phyloP scores from a whole-genome alignment of 129 eudicot species.

The Calendula officinalis region DNA sequence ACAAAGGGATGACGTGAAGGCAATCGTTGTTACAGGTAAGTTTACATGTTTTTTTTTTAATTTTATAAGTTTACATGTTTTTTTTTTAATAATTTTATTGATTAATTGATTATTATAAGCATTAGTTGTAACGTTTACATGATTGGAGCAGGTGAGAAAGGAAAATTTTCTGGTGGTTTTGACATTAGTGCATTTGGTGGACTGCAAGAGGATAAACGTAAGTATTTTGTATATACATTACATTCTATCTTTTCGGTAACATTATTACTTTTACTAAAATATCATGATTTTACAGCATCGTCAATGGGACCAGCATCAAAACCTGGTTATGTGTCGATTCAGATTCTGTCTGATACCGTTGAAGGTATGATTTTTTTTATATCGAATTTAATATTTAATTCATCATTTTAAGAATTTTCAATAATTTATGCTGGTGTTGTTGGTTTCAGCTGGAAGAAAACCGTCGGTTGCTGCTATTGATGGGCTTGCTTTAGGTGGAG shows the following conservation, averaged over 20 bases:
- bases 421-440: constrained; percentile 7
- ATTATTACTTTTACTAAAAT: constrained; percentile 9
- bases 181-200: constrained; percentile 65
- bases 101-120: neutral
- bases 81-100: neutral
- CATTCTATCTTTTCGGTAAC: neutral
- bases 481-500: constrained; percentile 97
- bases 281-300: constrained; percentile 18
- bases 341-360: constrained; percentile 60
- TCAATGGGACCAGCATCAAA: constrained; percentile 52
- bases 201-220: constrained; percentile 63
- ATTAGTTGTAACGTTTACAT: neutral
- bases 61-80: constrained; percentile 23
- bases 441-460: constrained; percentile 64
- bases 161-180: constrained; percentile 95
- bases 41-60: constrained; percentile 9
- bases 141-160: constrained; percentile 65
- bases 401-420: neutral
- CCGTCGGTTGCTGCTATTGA: constrained; percentile 97
- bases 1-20: constrained; percentile 81
- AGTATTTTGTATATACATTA: constrained; percentile 3
- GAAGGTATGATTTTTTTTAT: constrained; percentile 59
- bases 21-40: constrained; percentile 85
- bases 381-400: neutral
- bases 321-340: constrained; percentile 71